phyloP scores from a whole-genome alignment of 2,329 filamentous ascomycete genomes.

The Exophiala viscosa region DNA sequence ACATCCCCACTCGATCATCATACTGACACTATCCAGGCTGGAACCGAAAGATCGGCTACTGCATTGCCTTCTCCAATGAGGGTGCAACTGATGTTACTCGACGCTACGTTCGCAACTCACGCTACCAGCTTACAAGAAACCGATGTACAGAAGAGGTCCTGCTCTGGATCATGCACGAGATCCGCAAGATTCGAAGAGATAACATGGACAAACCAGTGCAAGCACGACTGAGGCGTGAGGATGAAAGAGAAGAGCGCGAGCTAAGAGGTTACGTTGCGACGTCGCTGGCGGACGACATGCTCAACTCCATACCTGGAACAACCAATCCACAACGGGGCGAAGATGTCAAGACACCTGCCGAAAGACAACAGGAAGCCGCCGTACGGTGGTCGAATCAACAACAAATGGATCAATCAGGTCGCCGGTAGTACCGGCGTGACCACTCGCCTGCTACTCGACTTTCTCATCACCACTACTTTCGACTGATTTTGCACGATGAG shows the following conservation, averaged over 20 bases:
- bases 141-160: conserved; percentile 85
- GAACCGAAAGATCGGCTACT: conserved; percentile 96
- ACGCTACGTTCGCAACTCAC: conserved; percentile 56
- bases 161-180: conserved; percentile 86
- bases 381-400: conserved; percentile 19
- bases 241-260: conserved; percentile 48
- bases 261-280: conserved; percentile 44
- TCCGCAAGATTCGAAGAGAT: conserved; percentile 74
- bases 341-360: conserved; percentile 42
- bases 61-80: conserved; percentile 92
- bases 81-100: conserved; percentile 67
- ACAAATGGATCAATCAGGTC: conserved; percentile 12
- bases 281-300: conserved; percentile 45
- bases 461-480: neutral
- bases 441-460: neutral
- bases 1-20: conserved; percentile 9
- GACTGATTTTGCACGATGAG: conserved; percentile 9
- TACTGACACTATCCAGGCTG: conserved; percentile 55
- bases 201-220: conserved; percentile 84
- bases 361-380: conserved; percentile 29
- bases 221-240: conserved; percentile 44
- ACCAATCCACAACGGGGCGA: conserved; percentile 29
- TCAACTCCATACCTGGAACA: conserved; percentile 38
- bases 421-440: neutral
- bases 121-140: conserved; percentile 64